Base-by-base conservation (phyloP, 2,329 filamentous ascomycete species). In the Penicillium sp. region DNA sequence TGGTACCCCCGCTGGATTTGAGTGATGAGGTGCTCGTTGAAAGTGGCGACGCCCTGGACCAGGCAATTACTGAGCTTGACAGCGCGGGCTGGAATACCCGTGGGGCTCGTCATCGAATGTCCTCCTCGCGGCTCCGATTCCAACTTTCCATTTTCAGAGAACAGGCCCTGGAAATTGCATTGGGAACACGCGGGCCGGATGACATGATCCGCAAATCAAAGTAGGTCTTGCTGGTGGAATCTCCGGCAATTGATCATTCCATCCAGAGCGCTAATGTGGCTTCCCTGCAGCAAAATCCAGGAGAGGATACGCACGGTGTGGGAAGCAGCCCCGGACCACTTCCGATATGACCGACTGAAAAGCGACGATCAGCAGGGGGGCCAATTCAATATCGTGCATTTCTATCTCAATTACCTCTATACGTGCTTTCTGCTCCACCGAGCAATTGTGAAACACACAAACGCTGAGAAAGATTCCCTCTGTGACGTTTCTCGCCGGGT, bases 1-100 rank as follows among this genome's bases (percentile, higher is more conserved):
- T 72, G 8, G 54, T 62, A 5, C 43, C 69, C 18, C 65, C 64
- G 2, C 37, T 66, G 19, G 63, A 65, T 37, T 13, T 66, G 11
- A 56, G 50, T 13, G 56, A 62, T 18, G 54, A 59, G 8, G 42
- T 49, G 13, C 51, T 65, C 18, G 37, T 58, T 14, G 44, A 53
- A 11, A 57, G 57, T 4, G 57, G 56, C 4, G 53, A 54, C 11
- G 45, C 32, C 7, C 45, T 63, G 4, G 47, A 42, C 3, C 36
- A 45, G 27, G 54, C 60, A 8, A 50, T 63, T 20, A 51, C 50
- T 1, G 52, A 54, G 11, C 50, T 63, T 7, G 52, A 58, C 27
- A 42, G 38, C 3, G 47, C 48, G 7, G 62, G 62, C 7, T 65
- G 61, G 62, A 54, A 56, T 31, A 50, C 43, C 2, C 15, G 51